A percentile compares a stretch with the other conserved stretches of the same genome.
phyloP scores from a whole-genome alignment of 192 early-diverging fungal genomes.

The Mortierella antarctica region DNA sequence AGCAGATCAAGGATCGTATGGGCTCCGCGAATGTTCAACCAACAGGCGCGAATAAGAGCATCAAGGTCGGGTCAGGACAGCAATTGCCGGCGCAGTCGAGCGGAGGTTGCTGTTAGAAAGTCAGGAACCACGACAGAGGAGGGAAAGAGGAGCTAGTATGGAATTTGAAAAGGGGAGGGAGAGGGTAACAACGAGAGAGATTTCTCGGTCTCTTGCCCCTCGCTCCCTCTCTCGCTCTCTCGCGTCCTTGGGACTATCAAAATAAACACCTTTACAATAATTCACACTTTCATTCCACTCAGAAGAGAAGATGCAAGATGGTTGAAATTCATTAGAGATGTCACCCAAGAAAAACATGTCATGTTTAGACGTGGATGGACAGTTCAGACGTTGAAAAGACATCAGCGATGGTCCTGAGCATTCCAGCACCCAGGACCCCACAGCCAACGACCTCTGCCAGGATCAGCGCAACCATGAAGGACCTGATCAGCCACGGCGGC shows the following conservation, averaged over 20 bases:
- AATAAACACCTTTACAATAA: no score
- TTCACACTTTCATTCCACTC: no score
- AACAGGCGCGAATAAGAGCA: conserved; percentile 58
- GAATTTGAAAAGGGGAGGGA: neutral
- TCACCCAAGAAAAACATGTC: neutral
- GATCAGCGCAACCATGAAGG: conserved; percentile 27
- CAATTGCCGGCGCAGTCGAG: conserved; percentile 58
- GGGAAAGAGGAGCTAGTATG: neutral
- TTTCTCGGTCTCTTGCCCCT: no score
- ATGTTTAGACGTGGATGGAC: no score
- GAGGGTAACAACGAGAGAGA: neutral
- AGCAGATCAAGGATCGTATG: conserved; percentile 98
- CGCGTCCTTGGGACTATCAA: no score
- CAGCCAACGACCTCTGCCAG: conserved; percentile 35
- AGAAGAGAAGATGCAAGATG: no score
- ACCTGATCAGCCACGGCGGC: conserved; percentile 12
- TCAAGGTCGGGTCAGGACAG: conserved; percentile 65
- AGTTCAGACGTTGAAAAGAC: neutral
- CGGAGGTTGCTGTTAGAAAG: conserved; percentile 65
- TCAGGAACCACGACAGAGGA: neutral
- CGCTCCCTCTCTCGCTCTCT: no score
- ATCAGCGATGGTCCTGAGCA: conserved; percentile 17
- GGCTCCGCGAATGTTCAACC: conserved; percentile 60
- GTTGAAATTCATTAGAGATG: no score
- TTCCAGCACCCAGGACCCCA: conserved; percentile 39